Evolutionary conservation across 305 asterid species (phyloP), one percentile per base, ranked within the genome.

Genomic region (Fraxinus greggii): DNA sequence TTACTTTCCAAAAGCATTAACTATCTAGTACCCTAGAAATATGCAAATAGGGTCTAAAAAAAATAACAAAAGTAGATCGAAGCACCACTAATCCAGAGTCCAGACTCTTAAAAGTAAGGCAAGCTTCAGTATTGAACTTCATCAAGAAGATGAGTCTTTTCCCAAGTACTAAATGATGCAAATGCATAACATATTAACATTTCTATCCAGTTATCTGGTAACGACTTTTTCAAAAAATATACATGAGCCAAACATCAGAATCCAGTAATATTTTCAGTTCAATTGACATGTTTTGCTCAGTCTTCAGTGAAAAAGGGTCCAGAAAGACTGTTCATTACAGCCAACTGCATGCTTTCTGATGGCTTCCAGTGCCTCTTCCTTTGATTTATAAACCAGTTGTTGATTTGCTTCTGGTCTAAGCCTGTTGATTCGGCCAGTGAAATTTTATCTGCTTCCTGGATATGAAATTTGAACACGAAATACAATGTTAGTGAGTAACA

Each of bases 271-370:
- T 28, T 29, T 69, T 29, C 75, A 31, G 75, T 28, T 29, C 40
- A 69, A 28, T 69, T 19, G 5, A 31, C 24, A 69, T 12, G 38
- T 69, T 69, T 51, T 1, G 23, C 75, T 69, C 75, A 69, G 75
- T 69, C 75, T 4, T 69, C 38, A 15, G 40, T 13, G 40, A 69
- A 69, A 31, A 69, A 69, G 9, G 42, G 78, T 26, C 78, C 78
- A 75, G 78, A 42, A 75, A 75, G 77, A 63, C 77, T 26, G 51
- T 69, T 31, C 82, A 79, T 79, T 19, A 79, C 76, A 36, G 82
- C 82, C 73, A 79, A 79, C 29, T 79, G 82, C 82, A 79, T 54
- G 38, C 54, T 48, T 48, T 26, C 65, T 77, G 65, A 77, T 32
- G 38, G 33, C 78, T 75, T 75, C 56, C 35, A 15, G 35, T 23